phyloP scores from a whole-genome alignment of 148 eudicot genomes.

The Camellia japonica region DNA sequence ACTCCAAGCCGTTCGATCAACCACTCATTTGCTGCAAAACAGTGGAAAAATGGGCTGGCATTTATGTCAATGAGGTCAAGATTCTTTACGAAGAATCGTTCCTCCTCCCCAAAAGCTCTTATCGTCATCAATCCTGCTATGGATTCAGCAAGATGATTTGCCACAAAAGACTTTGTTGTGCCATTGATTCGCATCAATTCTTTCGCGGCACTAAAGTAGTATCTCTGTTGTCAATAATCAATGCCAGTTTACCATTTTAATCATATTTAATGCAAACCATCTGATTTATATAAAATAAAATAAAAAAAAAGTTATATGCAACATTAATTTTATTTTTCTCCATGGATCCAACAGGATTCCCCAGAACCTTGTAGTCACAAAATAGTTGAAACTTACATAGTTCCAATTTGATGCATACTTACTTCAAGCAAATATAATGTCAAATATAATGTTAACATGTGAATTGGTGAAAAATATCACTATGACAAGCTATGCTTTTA shows the following conservation, averaged over 20 bases:
- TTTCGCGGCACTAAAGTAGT: constrained; percentile 71
- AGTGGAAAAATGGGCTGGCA: constrained; percentile 72
- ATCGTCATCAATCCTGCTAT: constrained; percentile 70
- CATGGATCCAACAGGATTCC: too few relatives aligned
- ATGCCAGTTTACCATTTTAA: not conserved
- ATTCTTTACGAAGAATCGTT: constrained; percentile 66
- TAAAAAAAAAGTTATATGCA: too few relatives aligned
- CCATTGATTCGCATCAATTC: constrained; percentile 85
- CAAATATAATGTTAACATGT: too few relatives aligned
- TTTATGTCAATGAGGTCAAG: constrained; percentile 68
- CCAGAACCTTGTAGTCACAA: too few relatives aligned
- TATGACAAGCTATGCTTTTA: too few relatives aligned
- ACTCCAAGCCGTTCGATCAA: constrained; percentile 68
- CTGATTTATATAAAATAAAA: too few relatives aligned
- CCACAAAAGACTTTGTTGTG: constrained; percentile 73
- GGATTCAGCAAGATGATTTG: constrained; percentile 81
- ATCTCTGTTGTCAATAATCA: constrained; percentile 35
- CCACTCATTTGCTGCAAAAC: constrained; percentile 79
- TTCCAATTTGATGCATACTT: too few relatives aligned
- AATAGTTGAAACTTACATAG: too few relatives aligned
- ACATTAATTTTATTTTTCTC: too few relatives aligned
- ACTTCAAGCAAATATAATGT: too few relatives aligned
- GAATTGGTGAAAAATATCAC: too few relatives aligned
- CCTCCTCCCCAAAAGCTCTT: constrained; percentile 74
- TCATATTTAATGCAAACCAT: not conserved